Base-by-base conservation (phyloP, 768 basidiomycete species). In the Boletus speciosus region DNA sequence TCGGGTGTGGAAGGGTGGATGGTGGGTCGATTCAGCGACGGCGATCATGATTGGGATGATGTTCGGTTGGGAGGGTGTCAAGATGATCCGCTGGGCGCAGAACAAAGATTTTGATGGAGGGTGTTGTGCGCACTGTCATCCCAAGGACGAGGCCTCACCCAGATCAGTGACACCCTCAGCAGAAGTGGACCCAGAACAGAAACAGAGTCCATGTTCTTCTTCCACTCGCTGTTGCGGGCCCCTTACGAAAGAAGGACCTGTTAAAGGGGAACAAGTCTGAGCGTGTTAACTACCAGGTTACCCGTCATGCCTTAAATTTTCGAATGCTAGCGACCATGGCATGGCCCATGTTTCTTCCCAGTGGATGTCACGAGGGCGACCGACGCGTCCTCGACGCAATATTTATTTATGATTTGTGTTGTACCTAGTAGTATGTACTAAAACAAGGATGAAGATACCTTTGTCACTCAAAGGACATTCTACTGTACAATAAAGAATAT, bases 21-120 rank as follows among this genome's bases (percentile, higher is more conserved):
- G 78, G 78, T 79, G 78, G 78, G 63, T 77, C 12, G 78, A 79
- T 51, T 61, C 73, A 19, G 72, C 71, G n/a, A 78, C 78, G 11
- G 67, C 76, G 1, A 67, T 79, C 25, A 49, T 71, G 11, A 66
- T 79, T 32, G 71, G 69, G 3, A 4, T 76, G 8, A 58, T 78
- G 43, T 79, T 79, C 50, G 75, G 70, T 10, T 74, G 76, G 74
- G 78, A 79, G 45, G 78, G 76, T 1, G 15, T 63, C 38, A 77
- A 78, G 56, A 74, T 78, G 75, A 49, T 75, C 12, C 60, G 66
- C 44, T 77, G 76, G 76, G 75, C 68, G 12, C 60, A 62, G 25
- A 57, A 64, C 50, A 52, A 68, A 10, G 47, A 64, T 11, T 77
- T 77, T 39, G 65, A 70, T 45, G 75, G 75, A 0, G 72, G 77